Evolutionary conservation across 1,139 yeast genomes (phyloP), one percentile per base, ranked within the genome.

Genomic region (Protomyces pachydermus): DNA sequence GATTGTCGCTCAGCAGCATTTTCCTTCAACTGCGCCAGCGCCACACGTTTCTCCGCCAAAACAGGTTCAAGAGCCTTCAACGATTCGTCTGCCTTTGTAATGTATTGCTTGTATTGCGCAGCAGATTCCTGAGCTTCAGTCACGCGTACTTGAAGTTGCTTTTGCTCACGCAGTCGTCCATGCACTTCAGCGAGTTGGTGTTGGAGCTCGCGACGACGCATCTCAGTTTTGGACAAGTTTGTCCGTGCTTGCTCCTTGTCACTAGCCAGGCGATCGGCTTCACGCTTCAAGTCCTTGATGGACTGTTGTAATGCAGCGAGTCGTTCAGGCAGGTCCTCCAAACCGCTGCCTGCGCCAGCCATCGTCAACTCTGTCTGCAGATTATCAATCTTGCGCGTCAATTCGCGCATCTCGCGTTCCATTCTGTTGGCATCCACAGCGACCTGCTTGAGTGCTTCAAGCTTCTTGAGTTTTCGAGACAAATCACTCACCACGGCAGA

Each of bases 131-230:
- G 51, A 35, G 52, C 18, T 45, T 67, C 76, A 1, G 67, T 69
- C 5, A 77, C 70, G 8, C 68, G 65, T 8, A 48, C 39, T 6
- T 76, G 74, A 28, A 74, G 74, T 61, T 72, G 73, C 66, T 78
- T 73, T 66, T 72, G 76, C 28, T 72, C 72, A 37, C 71, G 75
- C 64, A 84, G 85, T 53, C 80, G 72, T 16, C 82, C 73, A 0
- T 72, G 71, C 37, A 69, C 58, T 42, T 82, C 81, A 68, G 84
- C 82, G 9, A 89, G 81, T 3, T 74, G 74, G 32, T 86, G 74
- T 68, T 79, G 80, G 66, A 81, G 80, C 69, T 87, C 91, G 67
- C 85, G 84, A 8, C 87, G 75, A 37, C 76, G 74, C 55, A 76
- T 80, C 58, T 86, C 84, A 37, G 86, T 70, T 23, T 78, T 76